Evolutionary conservation across 2,329 filamentous ascomycete genomes (phyloP), one percentile per base, ranked within the genome.

Genomic region (Fusarium domesticum): DNA sequence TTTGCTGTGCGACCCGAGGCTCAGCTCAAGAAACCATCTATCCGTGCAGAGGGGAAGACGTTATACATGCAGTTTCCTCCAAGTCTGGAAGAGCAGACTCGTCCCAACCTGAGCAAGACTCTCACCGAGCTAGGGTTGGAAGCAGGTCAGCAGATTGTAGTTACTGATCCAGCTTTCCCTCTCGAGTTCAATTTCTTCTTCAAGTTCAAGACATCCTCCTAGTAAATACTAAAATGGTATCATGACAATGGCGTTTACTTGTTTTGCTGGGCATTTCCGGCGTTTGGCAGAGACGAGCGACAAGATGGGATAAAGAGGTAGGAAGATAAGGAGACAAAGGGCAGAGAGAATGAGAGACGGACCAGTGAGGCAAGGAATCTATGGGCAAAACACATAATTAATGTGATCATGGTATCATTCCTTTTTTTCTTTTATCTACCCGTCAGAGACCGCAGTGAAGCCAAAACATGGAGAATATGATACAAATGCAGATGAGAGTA

Each of bases 1-100:
- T 75, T 98, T 34, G 87, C 88, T 2, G 81, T 87, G 58, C 80
- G 87, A 54, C 88, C 93, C 3, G 92, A 96, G 66, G 84, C 90
- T 45, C 93, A 97, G 69, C 76, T 98, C 42, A 97, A 96, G 77
- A 91, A 90, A 64, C 92, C 93, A 1, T 95, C 89, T 6, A 79
- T 98, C 56, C 80, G 90, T 37, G 75, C 73, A 1, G 84, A 92
- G 57, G 80, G 81, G 42, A 93, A 87, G 72, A 93, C 89, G 4
- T 75, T 98, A 34, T 98, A 96, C 66, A 93, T 95, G 76, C 89
- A 90, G 56, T 83, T 79, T 19, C 90, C 93, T 1, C 82, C 84
- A 6, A 81, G 87, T 51, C 71, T 98, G 42, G 89, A 96, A 63
- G 82, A 89, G 69, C 81, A 89, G 70, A 96, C 92, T 1, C 76